These are phyloP conservation scores for Teratosphaeria nubilosa DNA, from an alignment of 2,329 filamentous ascomycete species.

Conservation along the genomic window DNA sequence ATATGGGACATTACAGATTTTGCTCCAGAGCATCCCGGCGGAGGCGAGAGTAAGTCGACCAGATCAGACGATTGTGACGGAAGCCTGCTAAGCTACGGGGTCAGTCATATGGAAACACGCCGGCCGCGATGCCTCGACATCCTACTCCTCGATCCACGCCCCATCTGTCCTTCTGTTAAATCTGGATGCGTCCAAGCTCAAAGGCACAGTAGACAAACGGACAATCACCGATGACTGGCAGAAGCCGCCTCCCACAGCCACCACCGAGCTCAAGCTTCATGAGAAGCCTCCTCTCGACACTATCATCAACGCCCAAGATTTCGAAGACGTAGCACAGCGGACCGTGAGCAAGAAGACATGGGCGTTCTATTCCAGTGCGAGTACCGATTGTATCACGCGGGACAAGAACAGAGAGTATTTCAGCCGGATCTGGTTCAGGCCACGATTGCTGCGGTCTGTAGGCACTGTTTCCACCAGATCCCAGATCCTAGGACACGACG, in stretches of 20 bases:
- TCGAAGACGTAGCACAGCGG: constrained; percentile 31
- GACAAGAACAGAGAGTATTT: constrained; percentile 34
- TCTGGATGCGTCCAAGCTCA: constrained; percentile 33
- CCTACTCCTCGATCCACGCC: constrained; percentile 44
- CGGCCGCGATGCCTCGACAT: constrained; percentile 44
- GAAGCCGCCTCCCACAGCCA: constrained; percentile 21
- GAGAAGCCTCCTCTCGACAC: constrained; percentile 37
- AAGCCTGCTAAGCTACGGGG: constrained; percentile 9
- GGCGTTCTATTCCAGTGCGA: constrained; percentile 41
- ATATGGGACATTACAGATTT: constrained; percentile 63
- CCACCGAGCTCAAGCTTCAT: constrained; percentile 20
- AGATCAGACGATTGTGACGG: neutral
- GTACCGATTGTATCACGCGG: constrained; percentile 41
- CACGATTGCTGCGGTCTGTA: constrained; percentile 36
- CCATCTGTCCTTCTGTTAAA: constrained; percentile 32
- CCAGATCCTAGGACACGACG: constrained; percentile 24
- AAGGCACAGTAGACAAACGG: constrained; percentile 23
- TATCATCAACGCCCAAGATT: constrained; percentile 39
- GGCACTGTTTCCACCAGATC: constrained; percentile 24
- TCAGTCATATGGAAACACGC: constrained; percentile 42
- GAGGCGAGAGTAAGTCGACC: constrained; percentile 37
- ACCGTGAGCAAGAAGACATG: constrained; percentile 31
- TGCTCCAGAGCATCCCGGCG: constrained; percentile 50
- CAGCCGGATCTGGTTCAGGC: constrained; percentile 37
- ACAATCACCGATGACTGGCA: constrained; percentile 20